These are phyloP conservation scores for Fomitopsis pulvina DNA, from an alignment of 768 basidiomycete genomes.

Conservation along the genomic window DNA sequence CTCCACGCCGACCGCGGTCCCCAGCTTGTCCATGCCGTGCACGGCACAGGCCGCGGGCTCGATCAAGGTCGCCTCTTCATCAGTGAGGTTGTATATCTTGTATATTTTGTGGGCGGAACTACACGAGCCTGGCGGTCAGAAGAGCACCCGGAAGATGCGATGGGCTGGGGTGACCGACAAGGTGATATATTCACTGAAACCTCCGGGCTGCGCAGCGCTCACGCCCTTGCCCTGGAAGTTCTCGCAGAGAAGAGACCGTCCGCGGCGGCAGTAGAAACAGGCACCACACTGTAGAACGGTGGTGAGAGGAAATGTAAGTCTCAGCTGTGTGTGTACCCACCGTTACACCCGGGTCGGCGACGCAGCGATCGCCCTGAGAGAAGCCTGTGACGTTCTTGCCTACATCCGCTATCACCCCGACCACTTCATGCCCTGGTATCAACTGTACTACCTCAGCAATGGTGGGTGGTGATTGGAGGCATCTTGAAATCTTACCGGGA, in stretches of 20 bases:
- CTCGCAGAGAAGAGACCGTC: conserved; percentile 79
- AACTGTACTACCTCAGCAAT: conserved; percentile 33
- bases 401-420: conserved; percentile 66
- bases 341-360: conserved; percentile 72
- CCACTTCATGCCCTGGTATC: conserved; percentile 70
- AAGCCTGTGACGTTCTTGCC: conserved; percentile 81
- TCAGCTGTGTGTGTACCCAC: conserved; percentile 33
- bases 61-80: conserved; percentile 82
- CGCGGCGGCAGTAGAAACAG: conserved; percentile 86
- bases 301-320: neutral
- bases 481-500: conserved; percentile 38
- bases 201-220: conserved; percentile 76
- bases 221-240: conserved; percentile 78
- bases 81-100: conserved; percentile 81
- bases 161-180: conserved; percentile 46
- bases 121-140: neutral
- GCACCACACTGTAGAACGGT: conserved; percentile 52
- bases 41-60: conserved; percentile 91
- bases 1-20: conserved; percentile 74
- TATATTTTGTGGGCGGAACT: conserved; percentile 74
- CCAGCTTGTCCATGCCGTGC: conserved; percentile 86
- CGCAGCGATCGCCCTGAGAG: conserved; percentile 71
- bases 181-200: conserved; percentile 84
- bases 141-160: neutral
- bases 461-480: neutral